These are phyloP conservation scores for Ophiostoma pallidulum DNA, from an alignment of 2,329 filamentous ascomycete species.

Conservation along the genomic window DNA sequence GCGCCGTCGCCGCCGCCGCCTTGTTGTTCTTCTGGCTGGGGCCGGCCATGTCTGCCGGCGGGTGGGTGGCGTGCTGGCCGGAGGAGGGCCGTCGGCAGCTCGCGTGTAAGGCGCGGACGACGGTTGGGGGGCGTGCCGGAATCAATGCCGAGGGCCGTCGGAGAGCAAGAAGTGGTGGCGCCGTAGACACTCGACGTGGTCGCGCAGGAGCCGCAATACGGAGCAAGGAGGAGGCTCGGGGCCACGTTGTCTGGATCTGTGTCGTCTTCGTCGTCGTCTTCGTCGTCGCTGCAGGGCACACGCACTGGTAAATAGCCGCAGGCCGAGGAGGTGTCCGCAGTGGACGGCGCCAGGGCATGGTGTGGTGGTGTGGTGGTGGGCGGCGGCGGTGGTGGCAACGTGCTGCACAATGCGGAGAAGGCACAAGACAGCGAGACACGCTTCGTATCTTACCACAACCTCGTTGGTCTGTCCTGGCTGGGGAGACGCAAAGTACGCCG, in stretches of 20 bases:
- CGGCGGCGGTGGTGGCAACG: too few relatives aligned
- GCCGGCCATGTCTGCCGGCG: neutral
- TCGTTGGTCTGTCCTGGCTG: too few relatives aligned
- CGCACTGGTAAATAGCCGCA: neutral
- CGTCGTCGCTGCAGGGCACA: neutral
- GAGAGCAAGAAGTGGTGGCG: too few relatives aligned
- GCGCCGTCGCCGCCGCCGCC: neutral
- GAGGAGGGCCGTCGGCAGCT: neutral
- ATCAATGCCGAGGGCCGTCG: too few relatives aligned
- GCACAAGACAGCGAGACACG: too few relatives aligned
- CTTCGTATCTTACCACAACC: too few relatives aligned
- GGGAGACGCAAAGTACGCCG: too few relatives aligned
- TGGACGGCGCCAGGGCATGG: constrained; percentile 3
- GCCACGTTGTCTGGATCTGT: too few relatives aligned
- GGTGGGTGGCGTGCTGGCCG: neutral
- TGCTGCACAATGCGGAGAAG: neutral
- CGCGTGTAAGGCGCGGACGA: too few relatives aligned
- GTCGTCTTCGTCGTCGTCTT: too few relatives aligned
- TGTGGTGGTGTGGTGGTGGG: neutral
- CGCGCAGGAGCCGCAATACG: neutral
- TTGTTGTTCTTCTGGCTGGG: neutral
- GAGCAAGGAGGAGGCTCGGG: neutral
- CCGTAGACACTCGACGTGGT: too few relatives aligned
- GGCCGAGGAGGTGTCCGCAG: constrained; percentile 1
- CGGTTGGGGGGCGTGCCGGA: too few relatives aligned